Evolutionary conservation across 2,329 filamentous ascomycete genomes (phyloP).

Genomic region (Fusarium tanahbumbuense): DNA sequence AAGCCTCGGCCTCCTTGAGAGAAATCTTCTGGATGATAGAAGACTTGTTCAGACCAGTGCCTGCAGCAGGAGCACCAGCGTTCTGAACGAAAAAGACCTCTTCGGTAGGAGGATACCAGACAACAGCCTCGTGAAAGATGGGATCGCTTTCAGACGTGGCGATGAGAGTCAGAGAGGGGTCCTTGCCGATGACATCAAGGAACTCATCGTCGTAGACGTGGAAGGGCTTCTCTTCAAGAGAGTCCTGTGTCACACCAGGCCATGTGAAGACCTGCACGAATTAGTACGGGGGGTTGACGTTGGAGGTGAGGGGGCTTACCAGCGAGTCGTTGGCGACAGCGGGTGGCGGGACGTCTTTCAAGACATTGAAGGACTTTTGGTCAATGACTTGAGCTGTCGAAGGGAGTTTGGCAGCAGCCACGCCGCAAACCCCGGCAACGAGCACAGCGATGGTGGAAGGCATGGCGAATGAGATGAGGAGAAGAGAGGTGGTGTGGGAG

Average conservation of each 20-base stretch:
- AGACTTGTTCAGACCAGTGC: conserved; percentile 64
- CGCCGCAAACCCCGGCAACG: conserved; percentile 32
- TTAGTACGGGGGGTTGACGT: not conserved
- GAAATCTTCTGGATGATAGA: conserved; percentile 63
- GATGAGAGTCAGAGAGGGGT: conserved; percentile 63
- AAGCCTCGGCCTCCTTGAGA: conserved; percentile 54
- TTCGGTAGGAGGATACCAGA: conserved; percentile 61
- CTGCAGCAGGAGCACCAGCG: conserved; percentile 59
- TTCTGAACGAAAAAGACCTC: conserved; percentile 68
- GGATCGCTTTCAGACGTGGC: conserved; percentile 58
- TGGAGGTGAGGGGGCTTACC: not conserved
- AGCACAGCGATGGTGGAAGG: conserved; percentile 34
- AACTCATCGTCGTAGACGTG: conserved; percentile 62
- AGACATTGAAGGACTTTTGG: conserved; percentile 40
- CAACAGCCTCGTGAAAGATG: conserved; percentile 67
- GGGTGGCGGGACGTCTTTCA: conserved; percentile 36
- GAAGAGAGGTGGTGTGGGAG: conserved; percentile 2
- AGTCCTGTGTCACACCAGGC: conserved; percentile 41
- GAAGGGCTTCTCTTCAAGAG: conserved; percentile 39
- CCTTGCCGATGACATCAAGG: conserved; percentile 59
- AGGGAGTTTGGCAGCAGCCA: conserved; percentile 59
- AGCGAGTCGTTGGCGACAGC: conserved; percentile 29
- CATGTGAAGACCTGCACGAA: conserved; percentile 23
- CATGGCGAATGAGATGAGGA: conserved; percentile 26
- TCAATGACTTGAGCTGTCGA: conserved; percentile 38